Percentiles rank a stretch among this genome's conserved stretches.
phyloP scores from a whole-genome alignment of 2,329 filamentous ascomycete species.

The Herpotrichia juniperi region DNA sequence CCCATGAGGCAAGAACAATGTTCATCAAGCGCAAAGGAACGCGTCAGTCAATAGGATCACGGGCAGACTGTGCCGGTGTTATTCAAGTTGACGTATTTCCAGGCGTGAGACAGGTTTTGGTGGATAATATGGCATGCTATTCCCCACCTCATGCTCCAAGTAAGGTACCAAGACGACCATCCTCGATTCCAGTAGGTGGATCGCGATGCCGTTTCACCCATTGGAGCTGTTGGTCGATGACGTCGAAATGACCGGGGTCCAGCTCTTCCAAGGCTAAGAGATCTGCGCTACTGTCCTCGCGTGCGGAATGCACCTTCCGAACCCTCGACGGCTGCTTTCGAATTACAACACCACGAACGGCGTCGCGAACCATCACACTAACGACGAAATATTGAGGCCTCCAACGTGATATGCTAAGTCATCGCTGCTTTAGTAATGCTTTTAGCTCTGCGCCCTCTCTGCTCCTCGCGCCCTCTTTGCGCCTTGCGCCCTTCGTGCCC shows the following conservation, averaged over 20 bases:
- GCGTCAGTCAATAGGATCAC: no score
- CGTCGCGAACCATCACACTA: not conserved
- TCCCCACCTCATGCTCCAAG: constrained; percentile 1
- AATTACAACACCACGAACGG: not conserved
- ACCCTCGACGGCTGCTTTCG: not conserved
- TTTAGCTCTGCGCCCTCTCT: not conserved
- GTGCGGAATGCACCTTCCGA: not conserved
- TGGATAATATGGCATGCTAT: not conserved
- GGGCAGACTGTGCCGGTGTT: not conserved
- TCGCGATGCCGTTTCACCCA: constrained; percentile 11
- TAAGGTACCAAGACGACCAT: constrained; percentile 7
- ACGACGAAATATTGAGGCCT: not conserved
- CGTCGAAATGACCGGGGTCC: constrained; percentile 11
- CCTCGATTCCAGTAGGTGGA: not conserved
- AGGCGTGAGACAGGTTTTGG: constrained; percentile 15
- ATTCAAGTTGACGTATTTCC: constrained; percentile 20
- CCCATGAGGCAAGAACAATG: not conserved
- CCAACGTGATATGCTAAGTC: not conserved
- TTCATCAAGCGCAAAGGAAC: not conserved
- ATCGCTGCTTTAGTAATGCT: not conserved
- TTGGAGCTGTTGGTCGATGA: constrained; percentile 6
- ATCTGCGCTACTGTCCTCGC: not conserved
- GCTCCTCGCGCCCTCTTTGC: not conserved
- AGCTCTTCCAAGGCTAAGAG: not conserved
- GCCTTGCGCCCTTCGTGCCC: not conserved